phyloP scores from a whole-genome alignment of 1,139 yeast species.

The Geotrichum histeridarum region DNA sequence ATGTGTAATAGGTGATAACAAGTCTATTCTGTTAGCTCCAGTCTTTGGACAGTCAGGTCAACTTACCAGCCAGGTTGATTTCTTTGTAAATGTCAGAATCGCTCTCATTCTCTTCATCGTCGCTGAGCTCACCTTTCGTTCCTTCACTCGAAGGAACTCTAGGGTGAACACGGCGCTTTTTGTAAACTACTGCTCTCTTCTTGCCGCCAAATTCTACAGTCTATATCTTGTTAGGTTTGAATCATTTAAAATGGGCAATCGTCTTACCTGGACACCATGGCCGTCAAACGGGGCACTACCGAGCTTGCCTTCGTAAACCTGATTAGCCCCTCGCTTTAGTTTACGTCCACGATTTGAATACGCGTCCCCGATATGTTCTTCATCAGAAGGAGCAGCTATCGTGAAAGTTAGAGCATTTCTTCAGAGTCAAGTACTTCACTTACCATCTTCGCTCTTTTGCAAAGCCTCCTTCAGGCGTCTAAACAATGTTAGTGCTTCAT shows the following conservation, averaged over 20 bases:
- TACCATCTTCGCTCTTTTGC: conserved; percentile 15
- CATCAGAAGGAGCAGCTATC: conserved; percentile 23
- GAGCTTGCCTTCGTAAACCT: conserved; percentile 39
- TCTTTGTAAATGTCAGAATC: conserved; percentile 39
- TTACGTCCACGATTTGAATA: conserved; percentile 57
- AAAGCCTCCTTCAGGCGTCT: conserved; percentile 16
- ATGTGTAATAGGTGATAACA: conserved; percentile 71
- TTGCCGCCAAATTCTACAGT: conserved; percentile 35
- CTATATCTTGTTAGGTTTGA: conserved; percentile 7
- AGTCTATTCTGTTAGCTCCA: conserved; percentile 35
- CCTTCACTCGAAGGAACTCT: conserved; percentile 22
- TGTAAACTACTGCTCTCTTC: conserved; percentile 36
- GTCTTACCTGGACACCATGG: conserved; percentile 30
- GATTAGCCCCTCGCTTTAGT: conserved; percentile 46
- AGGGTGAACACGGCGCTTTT: conserved; percentile 24
- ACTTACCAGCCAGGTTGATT: conserved; percentile 65
- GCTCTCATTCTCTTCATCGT: conserved; percentile 21
- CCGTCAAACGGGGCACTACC: conserved; percentile 36
- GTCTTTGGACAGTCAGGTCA: conserved; percentile 44
- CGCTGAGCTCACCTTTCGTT: conserved; percentile 28
- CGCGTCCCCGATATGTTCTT: conserved; percentile 24
- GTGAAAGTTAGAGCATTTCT: neutral
- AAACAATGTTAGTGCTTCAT: neutral
- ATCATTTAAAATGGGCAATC: neutral
- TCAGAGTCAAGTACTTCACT: neutral